Percentiles rank a stretch among this genome's conserved stretches.
phyloP scores from a whole-genome alignment of 257 asterid species.

The Przewalskia tangutica region DNA sequence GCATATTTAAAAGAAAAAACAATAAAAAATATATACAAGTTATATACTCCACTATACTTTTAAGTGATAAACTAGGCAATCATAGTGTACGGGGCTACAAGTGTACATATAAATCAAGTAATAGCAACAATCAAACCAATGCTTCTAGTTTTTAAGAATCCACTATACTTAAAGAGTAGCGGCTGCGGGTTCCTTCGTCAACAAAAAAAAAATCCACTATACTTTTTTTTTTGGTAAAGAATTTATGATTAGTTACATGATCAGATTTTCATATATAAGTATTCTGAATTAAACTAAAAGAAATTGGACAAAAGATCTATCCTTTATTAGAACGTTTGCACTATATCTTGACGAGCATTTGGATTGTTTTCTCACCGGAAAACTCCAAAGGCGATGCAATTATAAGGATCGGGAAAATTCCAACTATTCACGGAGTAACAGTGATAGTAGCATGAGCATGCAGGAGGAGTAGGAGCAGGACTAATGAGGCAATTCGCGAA shows the following conservation, averaged over 20 bases:
- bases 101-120: too few species aligned
- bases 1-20: too few species aligned
- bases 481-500: conserved; percentile 42
- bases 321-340: conserved; percentile 76
- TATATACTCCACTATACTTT: too few species aligned
- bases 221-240: too few species aligned
- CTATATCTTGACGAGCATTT: conserved; percentile 74
- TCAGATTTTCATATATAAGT: background rate
- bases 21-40: too few species aligned
- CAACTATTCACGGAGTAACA: background rate
- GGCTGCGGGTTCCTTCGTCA: too few species aligned
- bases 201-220: too few species aligned
- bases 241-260: background rate
- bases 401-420: conserved; percentile 13
- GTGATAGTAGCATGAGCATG: background rate
- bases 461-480: conserved; percentile 19
- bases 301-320: background rate
- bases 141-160: too few species aligned
- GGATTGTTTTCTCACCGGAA: conserved; percentile 73
- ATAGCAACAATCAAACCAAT: too few species aligned
- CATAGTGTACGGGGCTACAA: too few species aligned
- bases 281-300: background rate
- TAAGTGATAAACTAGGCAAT: too few species aligned
- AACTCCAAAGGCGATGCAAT: conserved; percentile 46
- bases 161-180: too few species aligned